Conservation (phyloP, 2,329 filamentous ascomycete species). For the Metarhizium brunneum region DNA sequence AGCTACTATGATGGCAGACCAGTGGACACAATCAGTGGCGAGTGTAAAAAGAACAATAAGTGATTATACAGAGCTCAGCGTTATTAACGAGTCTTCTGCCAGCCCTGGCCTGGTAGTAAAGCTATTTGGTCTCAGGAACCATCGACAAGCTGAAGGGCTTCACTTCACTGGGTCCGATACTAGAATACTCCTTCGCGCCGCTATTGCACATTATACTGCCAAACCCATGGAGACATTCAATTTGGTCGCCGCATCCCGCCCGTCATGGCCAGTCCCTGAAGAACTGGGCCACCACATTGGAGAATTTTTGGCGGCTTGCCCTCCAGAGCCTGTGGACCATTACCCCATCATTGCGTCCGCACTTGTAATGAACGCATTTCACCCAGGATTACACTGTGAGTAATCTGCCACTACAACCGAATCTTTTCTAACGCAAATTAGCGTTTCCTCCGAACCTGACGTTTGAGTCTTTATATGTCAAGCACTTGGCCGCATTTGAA, state of each 20-base stretch:
- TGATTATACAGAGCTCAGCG: background rate
- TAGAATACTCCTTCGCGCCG: background rate
- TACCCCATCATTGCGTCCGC: background rate
- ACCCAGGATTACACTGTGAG: background rate
- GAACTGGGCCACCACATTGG: background rate
- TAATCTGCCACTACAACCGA: background rate
- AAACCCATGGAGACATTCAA: background rate
- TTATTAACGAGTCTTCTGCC: background rate
- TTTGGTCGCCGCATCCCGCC: background rate
- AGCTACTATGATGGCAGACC: background rate
- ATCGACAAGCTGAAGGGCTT: background rate
- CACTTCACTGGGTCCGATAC: background rate
- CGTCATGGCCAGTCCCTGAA: background rate
- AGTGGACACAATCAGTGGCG: background rate
- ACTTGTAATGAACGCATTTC: background rate
- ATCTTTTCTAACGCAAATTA: background rate
- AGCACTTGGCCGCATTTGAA: background rate
- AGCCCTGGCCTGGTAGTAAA: too few relatives aligned
- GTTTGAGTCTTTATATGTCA: background rate
- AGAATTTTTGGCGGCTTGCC: background rate
- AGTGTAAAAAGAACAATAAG: background rate
- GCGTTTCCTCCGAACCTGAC: background rate
- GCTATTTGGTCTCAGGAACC: background rate
- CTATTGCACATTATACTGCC: background rate
- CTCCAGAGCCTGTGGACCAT: background rate